phyloP scores from a whole-genome alignment of 1,284 basidiomycete genomes.

The Ceratobasidium sp. region DNA sequence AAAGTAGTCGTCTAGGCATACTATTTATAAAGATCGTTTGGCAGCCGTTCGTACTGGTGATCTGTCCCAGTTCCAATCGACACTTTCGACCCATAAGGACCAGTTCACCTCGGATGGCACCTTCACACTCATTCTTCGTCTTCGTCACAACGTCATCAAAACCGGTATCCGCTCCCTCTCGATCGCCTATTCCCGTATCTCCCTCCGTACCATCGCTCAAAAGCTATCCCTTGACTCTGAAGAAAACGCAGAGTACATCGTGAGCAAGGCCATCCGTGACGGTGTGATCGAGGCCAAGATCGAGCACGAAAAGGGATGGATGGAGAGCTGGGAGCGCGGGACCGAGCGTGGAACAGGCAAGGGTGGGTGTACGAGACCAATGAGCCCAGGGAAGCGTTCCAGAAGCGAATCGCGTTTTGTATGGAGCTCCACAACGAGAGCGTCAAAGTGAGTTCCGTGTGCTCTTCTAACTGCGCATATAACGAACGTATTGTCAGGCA shows the following conservation, averaged over 20 bases:
- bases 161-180: slow-evolving; percentile 96
- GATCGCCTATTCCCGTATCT: slow-evolving; percentile 94
- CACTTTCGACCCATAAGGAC: slow-evolving; percentile 77
- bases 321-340: slow-evolving; percentile 69
- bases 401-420: slow-evolving; percentile 87
- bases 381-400: slow-evolving; percentile 91
- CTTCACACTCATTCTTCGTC: slow-evolving; percentile 89
- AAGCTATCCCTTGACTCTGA: slow-evolving; percentile 97
- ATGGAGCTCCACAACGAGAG: slow-evolving; percentile 92
- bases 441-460: slow-evolving; percentile 69
- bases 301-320: slow-evolving; percentile 94
- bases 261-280: slow-evolving; percentile 97
- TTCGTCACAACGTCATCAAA: slow-evolving; percentile 99
- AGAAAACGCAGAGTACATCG: slow-evolving; percentile 99
- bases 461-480: not conserved
- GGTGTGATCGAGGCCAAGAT: slow-evolving; percentile 94
- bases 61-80: slow-evolving; percentile 89
- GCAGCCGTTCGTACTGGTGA: slow-evolving; percentile 96
- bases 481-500: slow-evolving; percentile 61
- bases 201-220: slow-evolving; percentile 91
- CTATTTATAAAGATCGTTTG: not conserved
- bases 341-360: slow-evolving; percentile 58
- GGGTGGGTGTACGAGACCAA: slow-evolving; percentile 79
- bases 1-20: slow-evolving; percentile 10
- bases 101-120: slow-evolving; percentile 90